phyloP scores from a whole-genome alignment of 2,329 filamentous ascomycete genomes.

The Geoglossum cookeanum region DNA sequence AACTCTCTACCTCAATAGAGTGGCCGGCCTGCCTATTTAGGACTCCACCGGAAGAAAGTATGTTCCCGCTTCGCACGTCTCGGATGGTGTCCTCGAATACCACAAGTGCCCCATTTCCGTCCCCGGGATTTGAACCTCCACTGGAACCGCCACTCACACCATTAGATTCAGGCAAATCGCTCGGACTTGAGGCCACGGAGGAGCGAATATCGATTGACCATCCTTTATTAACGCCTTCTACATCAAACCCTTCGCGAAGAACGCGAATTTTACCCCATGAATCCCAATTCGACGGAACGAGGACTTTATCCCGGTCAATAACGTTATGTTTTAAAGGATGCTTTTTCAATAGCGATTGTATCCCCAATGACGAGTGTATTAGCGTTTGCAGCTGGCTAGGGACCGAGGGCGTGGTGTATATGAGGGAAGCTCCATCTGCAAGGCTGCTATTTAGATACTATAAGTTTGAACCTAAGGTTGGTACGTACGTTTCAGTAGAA shows the following conservation, averaged over 20 bases:
- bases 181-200: constrained; percentile 19
- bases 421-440: constrained; percentile 61
- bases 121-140: not conserved
- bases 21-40: not conserved
- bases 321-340: constrained; percentile 74
- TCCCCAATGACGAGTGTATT: constrained; percentile 69
- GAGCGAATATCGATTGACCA: constrained; percentile 74
- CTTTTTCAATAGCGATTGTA: constrained; percentile 64
- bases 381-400: constrained; percentile 60
- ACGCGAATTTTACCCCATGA: constrained; percentile 96
- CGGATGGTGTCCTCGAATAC: constrained; percentile 60
- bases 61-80: constrained; percentile 31
- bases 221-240: constrained; percentile 64
- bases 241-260: constrained; percentile 76
- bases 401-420: constrained; percentile 64
- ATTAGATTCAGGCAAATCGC: constrained; percentile 12
- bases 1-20: constrained; percentile 24
- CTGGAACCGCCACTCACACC: not conserved
- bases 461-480: constrained; percentile 19
- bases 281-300: constrained; percentile 94
- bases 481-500: constrained; percentile 63
- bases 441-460: constrained; percentile 13
- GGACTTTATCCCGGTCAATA: constrained; percentile 82
- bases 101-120: constrained; percentile 7
- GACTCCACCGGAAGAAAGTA: not conserved